These are phyloP conservation scores for Botrytis fabae DNA, from an alignment of 2,329 filamentous ascomycete genomes.

Conservation along the genomic window DNA sequence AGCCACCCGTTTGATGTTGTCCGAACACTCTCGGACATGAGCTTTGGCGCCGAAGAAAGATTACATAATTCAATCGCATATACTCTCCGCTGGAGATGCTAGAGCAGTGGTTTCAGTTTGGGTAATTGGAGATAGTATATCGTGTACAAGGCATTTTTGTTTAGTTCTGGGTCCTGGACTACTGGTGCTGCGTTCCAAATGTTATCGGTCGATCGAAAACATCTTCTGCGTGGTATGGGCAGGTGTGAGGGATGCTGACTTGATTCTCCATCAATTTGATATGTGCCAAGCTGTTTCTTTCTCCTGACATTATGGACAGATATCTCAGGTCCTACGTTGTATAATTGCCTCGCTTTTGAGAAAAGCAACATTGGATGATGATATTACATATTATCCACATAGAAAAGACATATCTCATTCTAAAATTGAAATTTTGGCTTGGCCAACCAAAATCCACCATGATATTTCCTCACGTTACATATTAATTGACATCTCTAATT, in stretches of 20 bases:
- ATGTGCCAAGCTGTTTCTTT: background rate
- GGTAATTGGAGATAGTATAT: background rate
- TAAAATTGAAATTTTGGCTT: background rate
- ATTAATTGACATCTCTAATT: slow-evolving; percentile 4
- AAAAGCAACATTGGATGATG: background rate
- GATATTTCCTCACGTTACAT: background rate
- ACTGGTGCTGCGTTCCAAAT: background rate
- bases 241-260: background rate
- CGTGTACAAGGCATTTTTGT: background rate
- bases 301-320: background rate
- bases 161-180: background rate
- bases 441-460: background rate
- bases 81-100: background rate
- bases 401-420: background rate
- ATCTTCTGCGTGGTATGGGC: background rate
- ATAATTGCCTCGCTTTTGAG: background rate
- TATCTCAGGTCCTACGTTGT: background rate
- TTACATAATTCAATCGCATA: background rate
- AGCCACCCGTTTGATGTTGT: background rate
- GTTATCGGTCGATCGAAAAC: background rate
- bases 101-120: background rate
- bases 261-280: background rate
- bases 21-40: background rate
- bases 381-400: background rate
- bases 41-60: background rate